A percentile compares a stretch with the other conserved stretches of the same genome.
phyloP scores from a whole-genome alignment of 2,329 filamentous ascomycete species.

The Elsinoe fawcettii region DNA sequence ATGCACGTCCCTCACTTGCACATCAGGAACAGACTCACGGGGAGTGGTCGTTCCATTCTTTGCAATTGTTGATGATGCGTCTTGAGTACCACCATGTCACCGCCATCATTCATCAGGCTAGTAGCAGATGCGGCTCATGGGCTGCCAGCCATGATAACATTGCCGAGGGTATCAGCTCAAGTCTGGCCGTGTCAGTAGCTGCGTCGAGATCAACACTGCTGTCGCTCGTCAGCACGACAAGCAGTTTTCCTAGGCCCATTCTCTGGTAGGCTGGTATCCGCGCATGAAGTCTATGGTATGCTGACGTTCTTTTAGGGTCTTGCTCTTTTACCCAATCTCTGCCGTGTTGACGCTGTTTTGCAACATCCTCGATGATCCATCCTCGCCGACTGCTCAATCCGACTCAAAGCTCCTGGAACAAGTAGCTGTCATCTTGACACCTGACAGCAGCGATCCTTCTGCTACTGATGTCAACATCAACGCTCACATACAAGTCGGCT shows the following conservation, averaged over 20 bases:
- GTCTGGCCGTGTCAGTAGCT: constrained; percentile 46
- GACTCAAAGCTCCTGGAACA: constrained; percentile 1
- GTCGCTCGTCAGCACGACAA: constrained; percentile 36
- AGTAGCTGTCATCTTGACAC: constrained; percentile 1
- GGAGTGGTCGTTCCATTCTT: constrained; percentile 35
- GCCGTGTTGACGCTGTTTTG: constrained; percentile 50
- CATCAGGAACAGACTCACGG: constrained; percentile 29
- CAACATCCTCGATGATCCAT: constrained; percentile 37
- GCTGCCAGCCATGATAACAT: constrained; percentile 30
- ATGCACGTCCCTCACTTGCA: constrained; percentile 43
- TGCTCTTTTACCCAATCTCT: constrained; percentile 51
- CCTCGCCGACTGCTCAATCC: neutral
- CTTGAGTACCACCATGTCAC: constrained; percentile 51
- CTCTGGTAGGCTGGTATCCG: constrained; percentile 44
- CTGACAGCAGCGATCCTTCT: neutral
- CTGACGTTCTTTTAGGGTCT: constrained; percentile 34
- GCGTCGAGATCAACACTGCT: constrained; percentile 51
- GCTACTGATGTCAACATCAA: constrained; percentile 4
- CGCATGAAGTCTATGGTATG: neutral
- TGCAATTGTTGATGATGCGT: constrained; percentile 41
- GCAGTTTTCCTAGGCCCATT: constrained; percentile 39
- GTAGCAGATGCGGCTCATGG: constrained; percentile 39
- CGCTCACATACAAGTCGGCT: constrained; percentile 5
- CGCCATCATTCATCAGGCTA: constrained; percentile 49
- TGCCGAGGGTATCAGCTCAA: constrained; percentile 43